Percentiles rank a stretch among this genome's conserved stretches.
These are phyloP conservation scores for Irpex sp. DNA, from an alignment of 1,284 basidiomycete genomes.

Conservation along the genomic window DNA sequence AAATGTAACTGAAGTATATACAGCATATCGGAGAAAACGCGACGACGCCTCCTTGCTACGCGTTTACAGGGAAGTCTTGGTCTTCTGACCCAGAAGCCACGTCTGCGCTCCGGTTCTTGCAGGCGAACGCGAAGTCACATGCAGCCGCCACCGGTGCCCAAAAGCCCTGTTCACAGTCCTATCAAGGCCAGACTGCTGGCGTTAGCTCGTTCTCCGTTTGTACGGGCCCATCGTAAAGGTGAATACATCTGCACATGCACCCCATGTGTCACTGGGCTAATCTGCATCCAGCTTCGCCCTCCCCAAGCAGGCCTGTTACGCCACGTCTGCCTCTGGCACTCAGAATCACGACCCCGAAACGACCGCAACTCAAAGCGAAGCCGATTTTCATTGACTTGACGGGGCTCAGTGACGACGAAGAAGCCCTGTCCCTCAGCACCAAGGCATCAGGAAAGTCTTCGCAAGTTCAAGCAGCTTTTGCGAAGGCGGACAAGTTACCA, in stretches of 20 bases:
- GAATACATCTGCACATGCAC: background rate
- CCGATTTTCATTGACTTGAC: slow-evolving; percentile 10
- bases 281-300: background rate
- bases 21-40: background rate
- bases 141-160: background rate
- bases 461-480: background rate
- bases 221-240: background rate
- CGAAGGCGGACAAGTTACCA: background rate
- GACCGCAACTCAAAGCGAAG: background rate
- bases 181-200: background rate
- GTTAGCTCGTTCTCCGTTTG: background rate
- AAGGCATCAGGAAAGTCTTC: background rate
- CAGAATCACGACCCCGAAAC: background rate
- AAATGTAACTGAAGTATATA: background rate
- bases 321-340: background rate
- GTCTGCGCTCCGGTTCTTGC: background rate
- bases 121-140: background rate
- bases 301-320: background rate
- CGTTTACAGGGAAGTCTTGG: background rate
- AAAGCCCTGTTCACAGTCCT: background rate
- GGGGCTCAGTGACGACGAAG: background rate
- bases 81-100: background rate
- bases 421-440: background rate
- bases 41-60: background rate
- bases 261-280: background rate